Percentiles rank a stretch among this genome's conserved stretches.
These are phyloP conservation scores for Sanghuangporus weigelae DNA, from an alignment of 1,284 basidiomycete species.

Conservation along the genomic window DNA sequence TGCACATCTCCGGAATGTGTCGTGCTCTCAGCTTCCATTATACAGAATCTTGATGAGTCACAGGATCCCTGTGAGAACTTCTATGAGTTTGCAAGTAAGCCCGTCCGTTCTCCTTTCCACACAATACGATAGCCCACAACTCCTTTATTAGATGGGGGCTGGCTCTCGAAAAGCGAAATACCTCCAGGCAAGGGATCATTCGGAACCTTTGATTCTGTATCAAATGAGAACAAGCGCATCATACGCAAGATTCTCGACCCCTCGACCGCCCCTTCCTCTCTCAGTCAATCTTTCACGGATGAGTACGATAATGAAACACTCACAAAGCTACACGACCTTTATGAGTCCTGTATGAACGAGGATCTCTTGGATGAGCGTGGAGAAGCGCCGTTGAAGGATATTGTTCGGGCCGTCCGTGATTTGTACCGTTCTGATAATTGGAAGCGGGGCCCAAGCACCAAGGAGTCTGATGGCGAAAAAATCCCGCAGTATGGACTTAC, in stretches of 20 bases:
- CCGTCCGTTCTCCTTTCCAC: background rate
- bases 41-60: conserved; percentile 75
- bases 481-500: conserved; percentile 52
- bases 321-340: conserved; percentile 76
- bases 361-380: conserved; percentile 57
- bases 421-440: conserved; percentile 50
- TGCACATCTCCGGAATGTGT: conserved; percentile 85
- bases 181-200: conserved; percentile 78
- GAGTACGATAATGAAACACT: conserved; percentile 66
- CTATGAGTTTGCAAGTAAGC: conserved; percentile 84
- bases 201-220: conserved; percentile 56
- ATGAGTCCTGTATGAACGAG: conserved; percentile 82
- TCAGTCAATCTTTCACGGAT: conserved; percentile 25
- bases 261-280: conserved; percentile 22
- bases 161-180: conserved; percentile 75
- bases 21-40: conserved; percentile 74
- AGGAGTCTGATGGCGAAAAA: conserved; percentile 6
- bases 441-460: conserved; percentile 23
- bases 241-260: conserved; percentile 56
- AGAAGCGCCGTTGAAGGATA: conserved; percentile 52
- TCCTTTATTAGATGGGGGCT: conserved; percentile 65
- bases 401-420: conserved; percentile 51
- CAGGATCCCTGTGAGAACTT: conserved; percentile 96
- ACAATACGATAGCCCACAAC: background rate
- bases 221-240: conserved; percentile 59